These are phyloP conservation scores for Pseudoneurospora amorphoporcata DNA, from an alignment of 495 filamentous ascomycete genomes.

Conservation along the genomic window DNA sequence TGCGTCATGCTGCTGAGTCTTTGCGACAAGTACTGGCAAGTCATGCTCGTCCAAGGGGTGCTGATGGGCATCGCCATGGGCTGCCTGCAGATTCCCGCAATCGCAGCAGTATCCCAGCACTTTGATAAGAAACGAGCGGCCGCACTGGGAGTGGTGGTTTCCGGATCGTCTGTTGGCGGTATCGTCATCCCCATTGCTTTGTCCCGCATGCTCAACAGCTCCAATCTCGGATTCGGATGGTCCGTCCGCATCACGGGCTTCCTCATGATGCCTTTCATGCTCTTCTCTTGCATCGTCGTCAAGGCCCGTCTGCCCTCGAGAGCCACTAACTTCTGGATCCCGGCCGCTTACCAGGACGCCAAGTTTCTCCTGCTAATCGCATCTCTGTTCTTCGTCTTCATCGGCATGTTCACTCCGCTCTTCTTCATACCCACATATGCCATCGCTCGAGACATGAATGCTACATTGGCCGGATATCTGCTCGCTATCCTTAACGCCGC, in stretches of 20 bases:
- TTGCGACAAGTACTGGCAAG: constrained; percentile 49
- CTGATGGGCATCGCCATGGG: constrained; percentile 42
- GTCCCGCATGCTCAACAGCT: constrained; percentile 28
- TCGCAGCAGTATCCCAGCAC: constrained; percentile 43
- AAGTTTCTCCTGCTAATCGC: constrained; percentile 27
- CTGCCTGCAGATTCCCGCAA: constrained; percentile 39
- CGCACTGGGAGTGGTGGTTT: constrained; percentile 44
- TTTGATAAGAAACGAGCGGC: constrained; percentile 44
- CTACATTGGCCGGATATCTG: constrained; percentile 37
- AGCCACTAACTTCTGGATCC: constrained; percentile 30
- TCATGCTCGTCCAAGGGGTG: constrained; percentile 52
- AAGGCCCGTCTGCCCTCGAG: constrained; percentile 36
- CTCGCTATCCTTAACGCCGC: constrained; percentile 43
- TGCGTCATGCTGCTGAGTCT: constrained; percentile 48
- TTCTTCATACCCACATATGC: constrained; percentile 50
- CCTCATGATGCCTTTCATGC: constrained; percentile 37
- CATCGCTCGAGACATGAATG: constrained; percentile 32
- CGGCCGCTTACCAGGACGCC: constrained; percentile 30
- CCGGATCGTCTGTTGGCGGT: constrained; percentile 49
- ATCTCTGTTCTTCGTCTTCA: constrained; percentile 30
- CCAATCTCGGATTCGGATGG: constrained; percentile 48
- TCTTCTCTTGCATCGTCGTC: constrained; percentile 31
- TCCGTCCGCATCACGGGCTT: constrained; percentile 49
- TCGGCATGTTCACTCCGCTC: constrained; percentile 46
- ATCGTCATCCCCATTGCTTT: constrained; percentile 40